Percentiles rank a stretch among this genome's conserved stretches.
Conservation (phyloP, 306 rosid species). For the Ammopiptanthus mongolicus region DNA sequence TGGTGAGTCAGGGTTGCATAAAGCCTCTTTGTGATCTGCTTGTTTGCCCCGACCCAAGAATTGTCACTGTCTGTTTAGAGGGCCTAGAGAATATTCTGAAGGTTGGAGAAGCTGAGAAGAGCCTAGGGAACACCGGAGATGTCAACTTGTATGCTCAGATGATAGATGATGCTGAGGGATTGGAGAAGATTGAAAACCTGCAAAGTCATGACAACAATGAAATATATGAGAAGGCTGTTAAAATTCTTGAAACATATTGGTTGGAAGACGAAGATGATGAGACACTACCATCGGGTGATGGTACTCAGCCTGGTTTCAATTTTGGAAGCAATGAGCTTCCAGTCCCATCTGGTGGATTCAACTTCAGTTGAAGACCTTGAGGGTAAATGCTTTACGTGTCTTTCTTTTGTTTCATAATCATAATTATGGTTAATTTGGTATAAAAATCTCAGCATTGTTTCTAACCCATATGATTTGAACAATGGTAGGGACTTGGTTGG, state of each 20-base stretch:
- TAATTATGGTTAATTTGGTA: not conserved
- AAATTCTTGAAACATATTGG: conserved; percentile 78
- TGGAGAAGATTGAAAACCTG: conserved; percentile 76
- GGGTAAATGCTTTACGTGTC: conserved; percentile 12
- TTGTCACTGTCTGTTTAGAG: conserved; percentile 70
- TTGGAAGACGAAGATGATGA: conserved; percentile 69
- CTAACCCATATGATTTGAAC: not conserved
- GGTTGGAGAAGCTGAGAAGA: conserved; percentile 77
- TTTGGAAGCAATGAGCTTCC: conserved; percentile 59
- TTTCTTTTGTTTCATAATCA: not conserved
- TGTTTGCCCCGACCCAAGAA: conserved; percentile 75
- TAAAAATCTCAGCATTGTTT: not conserved
- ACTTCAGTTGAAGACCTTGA: conserved; percentile 52
- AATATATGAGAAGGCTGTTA: conserved; percentile 78
- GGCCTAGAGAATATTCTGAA: conserved; percentile 74
- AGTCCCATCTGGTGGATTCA: conserved; percentile 81
- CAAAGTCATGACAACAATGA: conserved; percentile 80
- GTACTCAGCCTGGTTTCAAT: conserved; percentile 41
- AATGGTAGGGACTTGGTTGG: conserved; percentile 37
- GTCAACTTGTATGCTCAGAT: conserved; percentile 66
- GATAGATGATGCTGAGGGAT: conserved; percentile 78
- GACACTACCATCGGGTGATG: conserved; percentile 47
- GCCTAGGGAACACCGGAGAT: conserved; percentile 39
- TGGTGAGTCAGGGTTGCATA: conserved; percentile 66
- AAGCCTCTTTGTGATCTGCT: conserved; percentile 89